Conservation (phyloP, 257 asterid species). For the Solanum paucissectum region DNA sequence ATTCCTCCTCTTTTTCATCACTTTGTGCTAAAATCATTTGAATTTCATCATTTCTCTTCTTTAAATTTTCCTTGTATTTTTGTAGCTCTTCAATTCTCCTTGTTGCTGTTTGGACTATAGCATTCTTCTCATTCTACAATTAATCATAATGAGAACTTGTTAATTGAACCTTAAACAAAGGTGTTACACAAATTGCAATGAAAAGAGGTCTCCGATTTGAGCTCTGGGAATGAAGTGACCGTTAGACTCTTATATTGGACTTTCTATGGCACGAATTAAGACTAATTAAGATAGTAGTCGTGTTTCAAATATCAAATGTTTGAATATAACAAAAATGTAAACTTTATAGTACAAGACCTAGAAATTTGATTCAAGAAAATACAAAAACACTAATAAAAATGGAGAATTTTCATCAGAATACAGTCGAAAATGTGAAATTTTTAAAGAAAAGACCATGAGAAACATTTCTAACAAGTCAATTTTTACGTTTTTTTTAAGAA, state of each 20-base stretch:
- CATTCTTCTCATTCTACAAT: constrained; percentile 34
- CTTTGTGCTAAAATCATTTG: constrained; percentile 1
- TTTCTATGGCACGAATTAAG: not conserved
- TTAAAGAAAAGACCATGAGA: not conserved
- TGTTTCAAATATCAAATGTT: not conserved
- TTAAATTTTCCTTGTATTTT: constrained; percentile 7
- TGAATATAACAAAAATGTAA: not conserved
- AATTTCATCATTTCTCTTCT: constrained; percentile 15
- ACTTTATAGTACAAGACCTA: not conserved
- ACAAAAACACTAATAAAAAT: not conserved
- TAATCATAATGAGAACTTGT: not conserved
- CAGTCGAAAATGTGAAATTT: not conserved
- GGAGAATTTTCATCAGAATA: not conserved
- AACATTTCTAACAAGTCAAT: not conserved
- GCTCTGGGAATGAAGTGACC: rapidly evolving
- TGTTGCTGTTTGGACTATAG: constrained; percentile 32
- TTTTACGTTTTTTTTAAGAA: not conserved
- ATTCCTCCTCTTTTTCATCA: not conserved
- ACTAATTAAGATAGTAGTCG: not conserved
- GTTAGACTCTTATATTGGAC: not conserved
- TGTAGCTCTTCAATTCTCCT: constrained; percentile 19
- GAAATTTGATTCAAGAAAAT: not conserved
- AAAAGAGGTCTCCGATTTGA: not conserved
- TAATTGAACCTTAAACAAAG: not conserved
- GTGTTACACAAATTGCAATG: not conserved